A percentile compares a stretch with the other conserved stretches of the same genome.
phyloP scores from a whole-genome alignment of 352 stramenopile species.

The Pythium biforme region DNA sequence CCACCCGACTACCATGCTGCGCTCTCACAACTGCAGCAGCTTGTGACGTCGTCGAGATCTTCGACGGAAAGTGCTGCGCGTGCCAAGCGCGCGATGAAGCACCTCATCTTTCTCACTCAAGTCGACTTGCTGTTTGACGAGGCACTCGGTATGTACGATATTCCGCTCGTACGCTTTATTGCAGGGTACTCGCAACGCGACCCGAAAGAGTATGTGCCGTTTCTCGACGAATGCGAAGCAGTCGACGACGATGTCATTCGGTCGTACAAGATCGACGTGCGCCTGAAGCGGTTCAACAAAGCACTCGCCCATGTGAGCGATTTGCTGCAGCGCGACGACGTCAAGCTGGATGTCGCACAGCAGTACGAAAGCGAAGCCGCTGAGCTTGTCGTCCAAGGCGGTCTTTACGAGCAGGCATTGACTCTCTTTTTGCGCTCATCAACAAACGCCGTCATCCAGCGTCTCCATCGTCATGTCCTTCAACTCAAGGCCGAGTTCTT shows the following conservation, averaged over 20 bases:
- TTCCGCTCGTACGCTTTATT: slow-evolving; percentile 58
- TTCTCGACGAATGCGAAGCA: slow-evolving; percentile 48
- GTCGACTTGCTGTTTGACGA: slow-evolving; percentile 68
- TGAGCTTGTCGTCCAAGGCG: slow-evolving; percentile 40
- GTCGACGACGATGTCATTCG: slow-evolving; percentile 32
- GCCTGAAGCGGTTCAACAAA: slow-evolving; percentile 41
- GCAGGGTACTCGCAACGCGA: slow-evolving; percentile 65
- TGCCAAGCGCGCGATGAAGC: slow-evolving; percentile 62
- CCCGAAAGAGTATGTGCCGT: slow-evolving; percentile 66
- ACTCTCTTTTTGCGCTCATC: slow-evolving; percentile 35
- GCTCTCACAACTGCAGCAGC: slow-evolving; percentile 36
- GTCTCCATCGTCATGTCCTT: slow-evolving; percentile 41
- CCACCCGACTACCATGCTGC: slow-evolving; percentile 49
- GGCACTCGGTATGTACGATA: slow-evolving; percentile 64
- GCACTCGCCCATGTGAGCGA: slow-evolving; percentile 50
- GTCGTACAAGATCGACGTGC: slow-evolving; percentile 63
- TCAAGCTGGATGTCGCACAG: neutral
- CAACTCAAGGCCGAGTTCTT: slow-evolving; percentile 51
- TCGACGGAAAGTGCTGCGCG: slow-evolving; percentile 3
- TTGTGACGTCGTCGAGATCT: slow-evolving; percentile 22
- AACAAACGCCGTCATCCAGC: slow-evolving; percentile 3
- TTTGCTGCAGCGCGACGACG: slow-evolving; percentile 21
- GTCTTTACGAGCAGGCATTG: slow-evolving; percentile 55
- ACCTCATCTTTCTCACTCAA: slow-evolving; percentile 69
- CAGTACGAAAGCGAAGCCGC: slow-evolving; percentile 37